Percentiles rank a stretch among this genome's conserved stretches.
These are phyloP conservation scores for Phytopythium montanum DNA, from an alignment of 352 stramenopile species.

Conservation along the genomic window DNA sequence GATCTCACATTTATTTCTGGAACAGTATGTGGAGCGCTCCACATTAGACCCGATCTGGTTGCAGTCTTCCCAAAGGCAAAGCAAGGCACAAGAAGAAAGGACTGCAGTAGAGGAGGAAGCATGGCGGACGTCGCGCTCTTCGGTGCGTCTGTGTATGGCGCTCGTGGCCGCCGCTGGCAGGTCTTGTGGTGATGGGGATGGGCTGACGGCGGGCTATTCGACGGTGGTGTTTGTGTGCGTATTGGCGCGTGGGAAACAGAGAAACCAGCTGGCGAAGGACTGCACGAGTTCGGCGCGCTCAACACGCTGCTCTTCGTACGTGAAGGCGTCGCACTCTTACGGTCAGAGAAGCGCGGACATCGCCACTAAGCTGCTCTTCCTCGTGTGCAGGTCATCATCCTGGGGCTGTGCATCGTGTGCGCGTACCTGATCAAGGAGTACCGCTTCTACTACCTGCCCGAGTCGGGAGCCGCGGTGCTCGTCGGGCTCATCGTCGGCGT, in stretches of 20 bases:
- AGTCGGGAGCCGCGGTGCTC: constrained; percentile 89
- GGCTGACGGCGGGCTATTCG: not conserved
- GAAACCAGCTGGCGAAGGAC: constrained; percentile 62
- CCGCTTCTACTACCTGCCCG: constrained; percentile 88
- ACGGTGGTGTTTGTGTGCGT: not conserved
- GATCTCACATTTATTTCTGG: not conserved
- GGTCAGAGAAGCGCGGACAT: too few species aligned
- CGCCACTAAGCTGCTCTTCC: too few species aligned
- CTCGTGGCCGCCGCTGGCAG: too few species aligned
- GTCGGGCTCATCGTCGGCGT: constrained; percentile 87
- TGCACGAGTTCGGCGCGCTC: constrained; percentile 85
- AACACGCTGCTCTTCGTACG: constrained; percentile 86
- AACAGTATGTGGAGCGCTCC: not conserved
- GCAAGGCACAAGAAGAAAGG: constrained; percentile 2
- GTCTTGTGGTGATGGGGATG: not conserved
- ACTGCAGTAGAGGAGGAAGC: constrained; percentile 2
- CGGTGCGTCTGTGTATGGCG: constrained; percentile 14
- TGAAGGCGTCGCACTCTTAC: not conserved
- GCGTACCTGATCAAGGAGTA: constrained; percentile 91
- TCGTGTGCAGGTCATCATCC: constrained; percentile 61
- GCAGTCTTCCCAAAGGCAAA: not conserved
- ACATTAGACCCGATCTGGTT: constrained; percentile 1
- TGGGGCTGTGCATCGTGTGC: constrained; percentile 88
- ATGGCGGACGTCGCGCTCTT: constrained; percentile 34
- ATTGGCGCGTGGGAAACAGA: constrained; percentile 15